Evolutionary conservation across 2,329 filamentous ascomycete species (phyloP), one percentile per base, ranked within the genome.

Genomic region (Mycosphaerella arachidis): DNA sequence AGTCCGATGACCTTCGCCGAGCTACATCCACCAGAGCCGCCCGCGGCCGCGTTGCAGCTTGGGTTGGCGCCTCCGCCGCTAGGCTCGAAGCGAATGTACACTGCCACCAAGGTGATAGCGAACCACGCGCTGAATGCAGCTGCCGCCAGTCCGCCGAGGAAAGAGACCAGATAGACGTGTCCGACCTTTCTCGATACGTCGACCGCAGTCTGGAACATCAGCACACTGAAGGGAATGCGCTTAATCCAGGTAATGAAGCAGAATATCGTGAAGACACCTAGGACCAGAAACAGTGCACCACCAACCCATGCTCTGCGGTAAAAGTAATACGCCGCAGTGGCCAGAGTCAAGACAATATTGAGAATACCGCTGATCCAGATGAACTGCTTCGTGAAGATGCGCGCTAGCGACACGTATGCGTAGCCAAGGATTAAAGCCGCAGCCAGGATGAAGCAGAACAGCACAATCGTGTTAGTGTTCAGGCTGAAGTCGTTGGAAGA

Each of bases 301-400:
- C 90, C 92, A 6, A 87, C 89, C 76, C 86, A 96, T 73, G 93
- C 90, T 59, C 83, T 83, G 48, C 85, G 81, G 61, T 82, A 86
- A 48, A 96, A 84, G 80, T 96, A 96, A 76, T 92, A 95, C 55
- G 93, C 86, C 9, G 90, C 91, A 0, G 91, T 96, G 1, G 84
- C 92, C n/a, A 97, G 79, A 0, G 90, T 91, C 68, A 91, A 88
- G 57, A 88, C 78, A 68, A 96, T 89, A 74, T 97, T 95, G 58
- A 96, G 79, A 55, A 96, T 93, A 12, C 91, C 91, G 0, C 92
- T 95, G 43, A 92, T 84, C 90, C 91, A 97, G 72, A 97, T 95
- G 67, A 96, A 92, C 71, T 91, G 85, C 76, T 94, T 95, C 3
- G 92, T 92, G 58, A 71, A 72, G 52, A 70, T 64, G 53, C 71